phyloP scores from a whole-genome alignment of 306 rosid genomes.

The Corylus heterophylla region DNA sequence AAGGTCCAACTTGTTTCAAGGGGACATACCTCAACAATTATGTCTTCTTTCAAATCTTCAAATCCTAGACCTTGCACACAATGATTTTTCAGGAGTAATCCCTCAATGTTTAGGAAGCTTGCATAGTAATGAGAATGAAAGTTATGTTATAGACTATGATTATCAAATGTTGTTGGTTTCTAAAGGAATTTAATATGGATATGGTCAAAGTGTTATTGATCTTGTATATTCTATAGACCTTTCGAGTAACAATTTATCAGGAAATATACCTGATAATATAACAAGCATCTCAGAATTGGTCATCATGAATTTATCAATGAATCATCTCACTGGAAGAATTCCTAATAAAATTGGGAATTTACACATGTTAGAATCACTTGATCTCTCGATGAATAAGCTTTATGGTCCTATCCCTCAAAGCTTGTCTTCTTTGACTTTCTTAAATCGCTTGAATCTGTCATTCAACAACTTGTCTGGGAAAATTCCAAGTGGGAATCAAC shows the following conservation, averaged over 20 bases:
- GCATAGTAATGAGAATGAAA: no score
- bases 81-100: no score
- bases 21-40: no score
- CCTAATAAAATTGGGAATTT: neutral
- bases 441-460: slow-evolving; percentile 15
- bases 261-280: slow-evolving; percentile 15
- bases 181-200: neutral
- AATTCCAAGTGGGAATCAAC: slow-evolving; percentile 20
- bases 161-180: no score
- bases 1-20: no score
- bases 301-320: slow-evolving; percentile 13
- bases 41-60: no score
- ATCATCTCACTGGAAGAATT: slow-evolving; percentile 21
- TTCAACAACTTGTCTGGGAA: slow-evolving; percentile 4
- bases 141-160: no score
- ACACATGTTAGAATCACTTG: slow-evolving; percentile 10
- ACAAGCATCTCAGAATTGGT: neutral
- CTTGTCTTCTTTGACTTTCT: slow-evolving; percentile 20
- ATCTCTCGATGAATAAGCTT: slow-evolving; percentile 14
- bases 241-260: slow-evolving; percentile 14
- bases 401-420: slow-evolving; percentile 13
- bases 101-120: no score
- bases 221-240: neutral
- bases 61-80: no score
- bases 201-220: neutral